A percentile compares a stretch with the other conserved stretches of the same genome.
Evolutionary conservation across 164 flowering plant genomes (phyloP).

Genomic region (Litsea cubeba): DNA sequence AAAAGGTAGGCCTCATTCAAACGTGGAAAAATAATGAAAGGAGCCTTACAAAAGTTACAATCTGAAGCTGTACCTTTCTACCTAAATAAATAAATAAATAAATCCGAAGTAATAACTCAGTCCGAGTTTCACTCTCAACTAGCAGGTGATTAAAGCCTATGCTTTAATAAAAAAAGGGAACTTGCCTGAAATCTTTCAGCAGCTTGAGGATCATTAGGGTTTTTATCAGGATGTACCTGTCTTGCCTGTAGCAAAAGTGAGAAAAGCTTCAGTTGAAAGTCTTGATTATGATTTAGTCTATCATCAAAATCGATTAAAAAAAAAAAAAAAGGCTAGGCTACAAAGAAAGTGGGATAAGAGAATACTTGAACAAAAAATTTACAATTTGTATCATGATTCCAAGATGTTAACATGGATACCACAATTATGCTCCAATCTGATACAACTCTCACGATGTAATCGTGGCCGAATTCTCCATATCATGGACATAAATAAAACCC

Average conservation of each 20-base stretch:
- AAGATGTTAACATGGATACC: neutral
- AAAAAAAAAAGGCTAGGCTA: neutral
- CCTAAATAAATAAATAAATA: no score
- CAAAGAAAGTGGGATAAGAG: neutral
- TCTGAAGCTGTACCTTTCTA: neutral
- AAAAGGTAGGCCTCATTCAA: no score
- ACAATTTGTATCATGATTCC: no score
- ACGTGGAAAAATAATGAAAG: neutral
- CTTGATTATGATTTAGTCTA: neutral
- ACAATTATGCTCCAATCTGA: neutral
- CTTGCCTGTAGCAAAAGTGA: constrained; percentile 55
- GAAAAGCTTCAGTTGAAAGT: neutral
- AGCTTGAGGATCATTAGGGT: constrained; percentile 80
- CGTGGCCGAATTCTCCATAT: no score
- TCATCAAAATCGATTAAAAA: neutral
- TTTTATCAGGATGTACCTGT: constrained; percentile 94
- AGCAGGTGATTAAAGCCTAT: no score
- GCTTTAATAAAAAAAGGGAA: neutral
- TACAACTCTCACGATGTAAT: no score
- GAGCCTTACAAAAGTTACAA: neutral
- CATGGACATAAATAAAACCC: no score
- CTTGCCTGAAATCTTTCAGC: constrained; percentile 87
- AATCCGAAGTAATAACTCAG: no score
- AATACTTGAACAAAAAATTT: neutral
- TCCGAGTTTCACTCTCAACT: no score